Conservation (phyloP, 1,139 yeast genomes). For the Lodderomyces margitis region DNA sequence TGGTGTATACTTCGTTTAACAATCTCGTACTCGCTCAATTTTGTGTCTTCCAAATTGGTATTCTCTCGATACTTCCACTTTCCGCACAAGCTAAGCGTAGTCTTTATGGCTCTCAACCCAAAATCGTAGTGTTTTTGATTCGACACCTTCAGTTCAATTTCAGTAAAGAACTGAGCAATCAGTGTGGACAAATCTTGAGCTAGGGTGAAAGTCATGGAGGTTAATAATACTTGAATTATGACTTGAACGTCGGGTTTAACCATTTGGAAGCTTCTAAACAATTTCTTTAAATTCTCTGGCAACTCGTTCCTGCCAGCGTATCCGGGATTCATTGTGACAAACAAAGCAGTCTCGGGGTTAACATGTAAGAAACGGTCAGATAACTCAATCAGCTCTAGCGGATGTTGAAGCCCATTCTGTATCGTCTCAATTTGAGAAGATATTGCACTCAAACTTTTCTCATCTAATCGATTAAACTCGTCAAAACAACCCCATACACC, state of each 20-base stretch:
- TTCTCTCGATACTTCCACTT: not conserved
- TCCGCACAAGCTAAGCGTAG: constrained; percentile 62
- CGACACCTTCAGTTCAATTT: constrained; percentile 39
- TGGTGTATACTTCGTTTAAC: constrained; percentile 56
- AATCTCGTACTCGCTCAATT: constrained; percentile 21
- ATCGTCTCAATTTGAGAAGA: constrained; percentile 79
- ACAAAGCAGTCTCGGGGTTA: constrained; percentile 62
- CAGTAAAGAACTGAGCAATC: constrained; percentile 57
- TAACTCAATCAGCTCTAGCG: constrained; percentile 38
- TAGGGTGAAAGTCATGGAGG: constrained; percentile 66
- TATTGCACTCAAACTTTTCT: constrained; percentile 74
- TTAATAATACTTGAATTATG: constrained; percentile 71
- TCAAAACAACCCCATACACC: constrained; percentile 98
- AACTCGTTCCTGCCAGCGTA: constrained; percentile 79
- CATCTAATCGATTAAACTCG: constrained; percentile 83
- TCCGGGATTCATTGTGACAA: constrained; percentile 90
- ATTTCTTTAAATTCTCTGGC: constrained; percentile 83
- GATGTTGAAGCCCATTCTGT: constrained; percentile 42
- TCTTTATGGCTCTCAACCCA: constrained; percentile 79
- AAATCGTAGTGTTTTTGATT: constrained; percentile 81
- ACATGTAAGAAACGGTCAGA: constrained; percentile 47
- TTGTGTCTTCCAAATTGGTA: no score
- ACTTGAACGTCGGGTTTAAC: constrained; percentile 64
- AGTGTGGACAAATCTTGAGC: constrained; percentile 47
- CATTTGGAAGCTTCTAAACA: constrained; percentile 78